A percentile compares a stretch with the other conserved stretches of the same genome.
phyloP scores from a whole-genome alignment of 1,284 basidiomycete species.

The Cryptococcus maquisensis region DNA sequence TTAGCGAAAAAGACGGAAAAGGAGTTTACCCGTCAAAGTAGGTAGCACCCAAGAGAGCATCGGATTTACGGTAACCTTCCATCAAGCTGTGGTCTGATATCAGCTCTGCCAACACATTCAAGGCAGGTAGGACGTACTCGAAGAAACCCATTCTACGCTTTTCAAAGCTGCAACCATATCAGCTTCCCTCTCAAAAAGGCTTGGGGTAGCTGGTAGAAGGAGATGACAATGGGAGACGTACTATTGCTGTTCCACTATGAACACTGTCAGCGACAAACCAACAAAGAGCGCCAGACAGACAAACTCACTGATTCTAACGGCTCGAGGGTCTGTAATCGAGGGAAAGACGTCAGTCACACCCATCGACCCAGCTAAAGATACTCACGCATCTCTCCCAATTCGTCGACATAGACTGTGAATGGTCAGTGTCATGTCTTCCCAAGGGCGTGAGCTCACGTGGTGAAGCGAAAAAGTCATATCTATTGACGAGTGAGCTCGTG shows the following conservation, averaged over 20 bases:
- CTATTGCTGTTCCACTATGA: slow-evolving; percentile 46
- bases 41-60: slow-evolving; percentile 31
- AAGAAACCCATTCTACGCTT: slow-evolving; percentile 44
- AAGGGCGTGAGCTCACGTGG: slow-evolving; percentile 24
- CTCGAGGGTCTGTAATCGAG: slow-evolving; percentile 21
- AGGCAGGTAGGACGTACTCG: slow-evolving; percentile 19
- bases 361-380: not conserved
- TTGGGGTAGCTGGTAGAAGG: too few relatives aligned
- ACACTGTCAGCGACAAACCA: not conserved
- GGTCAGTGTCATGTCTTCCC: slow-evolving; percentile 8
- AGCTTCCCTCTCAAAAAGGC: not conserved
- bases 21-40: slow-evolving; percentile 28
- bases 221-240: slow-evolving; percentile 9
- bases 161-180: slow-evolving; percentile 25
- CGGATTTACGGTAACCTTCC: slow-evolving; percentile 44
- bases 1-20: not conserved
- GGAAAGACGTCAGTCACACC: not conserved
- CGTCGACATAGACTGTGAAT: slow-evolving; percentile 39
- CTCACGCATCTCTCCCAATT: slow-evolving; percentile 43
- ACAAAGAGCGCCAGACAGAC: not conserved
- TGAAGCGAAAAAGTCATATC: slow-evolving; percentile 46
- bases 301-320: slow-evolving; percentile 35
- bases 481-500: slow-evolving; percentile 1
- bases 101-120: not conserved
- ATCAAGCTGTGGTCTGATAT: slow-evolving; percentile 18